These are phyloP conservation scores for Dictyostelium capitatum DNA, from an alignment of 78 protist species.

Conservation along the genomic window DNA sequence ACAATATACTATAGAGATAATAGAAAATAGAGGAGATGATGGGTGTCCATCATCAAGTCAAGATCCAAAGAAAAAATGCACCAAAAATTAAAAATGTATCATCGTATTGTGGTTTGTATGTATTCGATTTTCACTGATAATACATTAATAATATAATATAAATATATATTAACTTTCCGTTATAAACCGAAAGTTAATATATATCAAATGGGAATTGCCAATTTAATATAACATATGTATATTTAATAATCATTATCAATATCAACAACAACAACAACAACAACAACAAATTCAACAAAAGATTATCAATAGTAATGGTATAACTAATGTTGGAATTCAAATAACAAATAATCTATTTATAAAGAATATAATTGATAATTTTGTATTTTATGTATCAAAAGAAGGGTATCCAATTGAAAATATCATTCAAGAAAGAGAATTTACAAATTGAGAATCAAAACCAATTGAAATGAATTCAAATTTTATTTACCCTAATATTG, in stretches of 20 bases:
- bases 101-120: no score
- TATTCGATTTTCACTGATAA: no score
- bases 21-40: no score
- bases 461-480: constrained; percentile 30
- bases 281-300: not conserved
- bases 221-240: not conserved
- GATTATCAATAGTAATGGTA: not conserved
- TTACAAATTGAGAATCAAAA: constrained; percentile 2
- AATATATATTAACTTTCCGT: not conserved
- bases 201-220: no score
- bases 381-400: constrained; percentile 23
- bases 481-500: not conserved
- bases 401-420: constrained; percentile 61
- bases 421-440: constrained; percentile 30
- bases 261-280: not conserved
- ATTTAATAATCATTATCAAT: not conserved
- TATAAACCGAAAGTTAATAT: not conserved
- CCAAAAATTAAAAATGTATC: no score
- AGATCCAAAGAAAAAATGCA: no score
- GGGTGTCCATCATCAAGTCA: no score
- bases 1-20: no score
- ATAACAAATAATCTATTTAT: not conserved
- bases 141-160: not conserved
- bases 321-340: not conserved
- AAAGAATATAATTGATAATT: constrained; percentile 26